Evolutionary conservation across 192 early-diverging fungal genomes (phyloP), one percentile per base, ranked within the genome.

Genomic region (Backusella psychrophila): DNA sequence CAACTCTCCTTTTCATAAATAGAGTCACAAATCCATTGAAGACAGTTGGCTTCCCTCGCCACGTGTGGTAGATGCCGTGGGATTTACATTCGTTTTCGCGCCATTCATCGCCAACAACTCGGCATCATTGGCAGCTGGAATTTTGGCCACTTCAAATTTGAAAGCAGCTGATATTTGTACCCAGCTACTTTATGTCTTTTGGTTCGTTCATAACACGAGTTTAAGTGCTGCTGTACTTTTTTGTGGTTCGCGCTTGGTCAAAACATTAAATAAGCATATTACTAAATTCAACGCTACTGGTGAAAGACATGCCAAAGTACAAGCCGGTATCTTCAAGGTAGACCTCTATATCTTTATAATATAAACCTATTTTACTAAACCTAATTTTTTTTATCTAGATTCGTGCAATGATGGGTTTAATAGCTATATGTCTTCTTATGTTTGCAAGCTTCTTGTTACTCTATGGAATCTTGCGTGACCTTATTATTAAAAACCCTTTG

Each of bases 361-460:
- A 63, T 29, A 63, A 21, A 31, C 23, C 3, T 11, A 26, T 2
- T 3, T 29, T 26, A 63, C 12, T 29, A 63, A 63, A 63, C 4
- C 26, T 63, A 59, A 12, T 12, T 39, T 59, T 3, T 21, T 23
- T 26, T 59, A 3, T 63, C 3, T 29, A 63, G 79, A 80, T 80
- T 39, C 71, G 72, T 53, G 34, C 66, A n/a, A 52, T 80, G 12
- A 69, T 80, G 14, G 33, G 21, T 1, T 73, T 80, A 41, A 66
- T 75, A 42, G 68, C 71, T 21, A 34, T 76, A 38, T 75, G 79
- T 39, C 59, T 80, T 15, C 44, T 59, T 31, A 34, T 56, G 23
- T 80, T 80, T 73, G 79, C 79, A 5, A 26, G 46, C 29, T 76
- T 80, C 17, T 76, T 80, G 23, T 49, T 80, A 15, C 79, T 80